A percentile compares a stretch with the other conserved stretches of the same genome.
phyloP scores from a whole-genome alignment of 1,284 basidiomycete genomes.

The Cryptococcus sp. region DNA sequence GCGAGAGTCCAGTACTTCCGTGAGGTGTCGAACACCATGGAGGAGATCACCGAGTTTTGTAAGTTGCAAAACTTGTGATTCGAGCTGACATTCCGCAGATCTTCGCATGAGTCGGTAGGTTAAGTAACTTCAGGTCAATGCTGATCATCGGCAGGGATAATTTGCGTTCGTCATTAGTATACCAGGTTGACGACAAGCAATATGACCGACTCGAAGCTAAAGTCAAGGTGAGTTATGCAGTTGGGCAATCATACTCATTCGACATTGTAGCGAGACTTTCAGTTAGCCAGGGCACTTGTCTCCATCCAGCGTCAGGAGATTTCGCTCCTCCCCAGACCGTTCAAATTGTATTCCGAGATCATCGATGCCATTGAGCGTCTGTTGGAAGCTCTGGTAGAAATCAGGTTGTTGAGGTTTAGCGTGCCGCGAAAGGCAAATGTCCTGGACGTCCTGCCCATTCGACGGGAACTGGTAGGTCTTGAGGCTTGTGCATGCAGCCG shows the following conservation, averaged over 20 bases:
- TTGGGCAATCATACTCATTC: neutral
- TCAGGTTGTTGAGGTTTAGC: slow-evolving; percentile 53
- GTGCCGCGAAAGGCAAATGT: slow-evolving; percentile 53
- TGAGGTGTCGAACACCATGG: slow-evolving; percentile 44
- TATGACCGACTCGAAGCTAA: slow-evolving; percentile 38
- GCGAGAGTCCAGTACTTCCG: slow-evolving; percentile 52
- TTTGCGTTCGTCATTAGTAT: slow-evolving; percentile 46
- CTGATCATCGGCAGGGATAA: slow-evolving; percentile 29
- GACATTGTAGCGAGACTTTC: slow-evolving; percentile 30
- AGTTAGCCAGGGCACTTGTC: slow-evolving; percentile 39
- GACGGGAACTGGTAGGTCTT: slow-evolving; percentile 54
- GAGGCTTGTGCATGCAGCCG: neutral
- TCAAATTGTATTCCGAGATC: slow-evolving; percentile 51
- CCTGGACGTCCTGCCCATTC: slow-evolving; percentile 55
- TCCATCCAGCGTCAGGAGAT: slow-evolving; percentile 52
- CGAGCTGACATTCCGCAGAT: slow-evolving; percentile 25
- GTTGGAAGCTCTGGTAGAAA: slow-evolving; percentile 50
- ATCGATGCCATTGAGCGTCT: slow-evolving; percentile 51
- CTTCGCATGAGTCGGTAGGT: slow-evolving; percentile 44
- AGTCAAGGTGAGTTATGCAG: slow-evolving; percentile 25
- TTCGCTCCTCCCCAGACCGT: slow-evolving; percentile 56
- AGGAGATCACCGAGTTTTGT: slow-evolving; percentile 50
- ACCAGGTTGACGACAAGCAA: slow-evolving; percentile 38
- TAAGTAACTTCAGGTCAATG: neutral
- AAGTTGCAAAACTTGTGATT: slow-evolving; percentile 18